Conservation (phyloP, 2,329 filamentous ascomycete species). For the Drechslerella stenobrocha region DNA sequence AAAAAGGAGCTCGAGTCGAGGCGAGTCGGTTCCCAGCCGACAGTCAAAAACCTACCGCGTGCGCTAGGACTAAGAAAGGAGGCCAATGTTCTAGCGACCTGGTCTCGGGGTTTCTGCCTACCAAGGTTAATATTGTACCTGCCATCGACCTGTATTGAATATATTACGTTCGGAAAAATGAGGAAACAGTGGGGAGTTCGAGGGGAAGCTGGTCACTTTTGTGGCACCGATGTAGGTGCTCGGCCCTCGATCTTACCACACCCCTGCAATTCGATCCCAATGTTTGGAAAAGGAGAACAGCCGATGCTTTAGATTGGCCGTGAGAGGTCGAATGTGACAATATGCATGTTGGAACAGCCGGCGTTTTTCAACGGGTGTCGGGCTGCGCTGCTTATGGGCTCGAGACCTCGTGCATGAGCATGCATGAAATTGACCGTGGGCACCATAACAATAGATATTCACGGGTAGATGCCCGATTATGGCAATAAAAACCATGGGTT, state of each 20-base stretch:
- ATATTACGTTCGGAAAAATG: no score
- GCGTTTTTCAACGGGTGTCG: neutral
- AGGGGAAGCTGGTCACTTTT: no score
- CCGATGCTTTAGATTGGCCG: neutral
- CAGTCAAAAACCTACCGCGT: neutral
- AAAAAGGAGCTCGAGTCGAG: conserved; percentile 4
- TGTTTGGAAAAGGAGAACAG: no score
- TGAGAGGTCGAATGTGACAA: neutral
- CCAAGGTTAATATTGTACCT: no score
- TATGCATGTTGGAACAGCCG: no score
- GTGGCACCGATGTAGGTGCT: no score
- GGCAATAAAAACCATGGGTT: conserved; percentile 6
- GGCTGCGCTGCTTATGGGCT: neutral
- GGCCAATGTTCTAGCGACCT: neutral
- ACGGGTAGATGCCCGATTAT: conserved; percentile 24
- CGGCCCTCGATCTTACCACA: no score
- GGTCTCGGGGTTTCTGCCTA: neutral
- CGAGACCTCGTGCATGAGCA: conserved; percentile 27
- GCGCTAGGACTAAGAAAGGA: neutral
- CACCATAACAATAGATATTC: conserved; percentile 4
- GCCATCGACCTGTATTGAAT: no score
- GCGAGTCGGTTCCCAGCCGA: neutral
- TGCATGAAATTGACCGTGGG: conserved; percentile 41
- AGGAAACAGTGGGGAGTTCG: no score
- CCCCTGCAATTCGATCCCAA: no score